Evolutionary conservation across 2,329 filamentous ascomycete species (phyloP).

Genomic region (Botrytis tulipae): DNA sequence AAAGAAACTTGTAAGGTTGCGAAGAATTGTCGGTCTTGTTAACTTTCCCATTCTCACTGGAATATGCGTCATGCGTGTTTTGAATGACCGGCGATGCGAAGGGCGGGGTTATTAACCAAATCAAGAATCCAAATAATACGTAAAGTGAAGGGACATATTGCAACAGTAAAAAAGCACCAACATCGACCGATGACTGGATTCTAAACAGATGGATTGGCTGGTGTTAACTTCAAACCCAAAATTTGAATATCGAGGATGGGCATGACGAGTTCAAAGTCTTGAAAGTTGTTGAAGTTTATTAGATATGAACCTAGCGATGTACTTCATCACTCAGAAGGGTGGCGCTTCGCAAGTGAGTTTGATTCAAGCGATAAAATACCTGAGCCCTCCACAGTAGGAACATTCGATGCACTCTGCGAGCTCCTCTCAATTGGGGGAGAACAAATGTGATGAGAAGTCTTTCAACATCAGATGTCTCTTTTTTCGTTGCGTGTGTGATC

Average conservation of each 20-base stretch:
- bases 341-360: not conserved
- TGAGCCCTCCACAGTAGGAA: not conserved
- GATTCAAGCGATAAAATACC: not conserved
- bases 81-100: not conserved
- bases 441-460: not conserved
- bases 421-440: not conserved
- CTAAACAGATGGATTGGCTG: not conserved
- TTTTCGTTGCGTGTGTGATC: not conserved
- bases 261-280: not conserved
- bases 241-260: not conserved
- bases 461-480: not conserved
- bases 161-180: not conserved
- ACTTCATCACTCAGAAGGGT: not conserved
- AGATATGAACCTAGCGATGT: not conserved
- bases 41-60: too few relatives aligned
- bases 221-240: not conserved
- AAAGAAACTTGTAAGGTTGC: too few relatives aligned
- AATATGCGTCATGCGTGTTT: not conserved
- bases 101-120: not conserved
- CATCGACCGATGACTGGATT: not conserved
- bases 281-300: not conserved
- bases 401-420: not conserved
- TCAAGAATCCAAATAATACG: too few relatives aligned
- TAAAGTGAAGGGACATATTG: not conserved
- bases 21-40: not conserved